Evolutionary conservation across 1,284 basidiomycete genomes (phyloP).

Genomic region (Sporisorium exsertum): DNA sequence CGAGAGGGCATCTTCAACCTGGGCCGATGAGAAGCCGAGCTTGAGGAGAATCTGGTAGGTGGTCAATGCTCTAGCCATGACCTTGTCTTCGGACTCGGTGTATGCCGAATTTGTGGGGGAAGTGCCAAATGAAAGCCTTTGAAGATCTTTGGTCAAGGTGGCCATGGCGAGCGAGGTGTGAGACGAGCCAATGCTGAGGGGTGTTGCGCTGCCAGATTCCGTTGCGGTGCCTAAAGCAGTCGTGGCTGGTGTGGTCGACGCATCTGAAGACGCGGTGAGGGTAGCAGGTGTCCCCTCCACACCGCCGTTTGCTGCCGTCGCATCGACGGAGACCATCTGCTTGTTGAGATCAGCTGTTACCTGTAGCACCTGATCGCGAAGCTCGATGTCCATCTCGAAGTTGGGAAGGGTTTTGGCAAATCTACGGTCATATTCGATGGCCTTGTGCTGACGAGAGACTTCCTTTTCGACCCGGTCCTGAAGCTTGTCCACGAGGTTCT

Average conservation of each 20-base stretch:
- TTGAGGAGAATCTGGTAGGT: slow-evolving; percentile 85
- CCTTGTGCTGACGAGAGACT: slow-evolving; percentile 77
- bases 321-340: slow-evolving; percentile 43
- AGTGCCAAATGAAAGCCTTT: slow-evolving; percentile 34
- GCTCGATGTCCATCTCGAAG: slow-evolving; percentile 76
- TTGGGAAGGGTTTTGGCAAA: slow-evolving; percentile 77
- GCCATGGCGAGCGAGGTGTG: slow-evolving; percentile 46
- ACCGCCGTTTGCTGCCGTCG: not conserved
- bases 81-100: slow-evolving; percentile 71
- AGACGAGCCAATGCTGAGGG: slow-evolving; percentile 34
- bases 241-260: slow-evolving; percentile 22
- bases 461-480: slow-evolving; percentile 93
- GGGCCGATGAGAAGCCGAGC: slow-evolving; percentile 81
- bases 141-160: slow-evolving; percentile 41
- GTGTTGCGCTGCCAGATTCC: slow-evolving; percentile 41
- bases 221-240: slow-evolving; percentile 21
- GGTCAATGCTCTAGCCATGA: slow-evolving; percentile 78
- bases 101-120: slow-evolving; percentile 27
- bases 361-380: slow-evolving; percentile 76
- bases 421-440: slow-evolving; percentile 85
- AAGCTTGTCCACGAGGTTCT: slow-evolving; percentile 75
- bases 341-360: slow-evolving; percentile 71
- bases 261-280: slow-evolving; percentile 4
- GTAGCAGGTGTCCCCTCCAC: slow-evolving; percentile 7
- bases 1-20: slow-evolving; percentile 79